Evolutionary conservation across 164 flowering plant genomes (phyloP).

Genomic region (Hamamelis virginiana): DNA sequence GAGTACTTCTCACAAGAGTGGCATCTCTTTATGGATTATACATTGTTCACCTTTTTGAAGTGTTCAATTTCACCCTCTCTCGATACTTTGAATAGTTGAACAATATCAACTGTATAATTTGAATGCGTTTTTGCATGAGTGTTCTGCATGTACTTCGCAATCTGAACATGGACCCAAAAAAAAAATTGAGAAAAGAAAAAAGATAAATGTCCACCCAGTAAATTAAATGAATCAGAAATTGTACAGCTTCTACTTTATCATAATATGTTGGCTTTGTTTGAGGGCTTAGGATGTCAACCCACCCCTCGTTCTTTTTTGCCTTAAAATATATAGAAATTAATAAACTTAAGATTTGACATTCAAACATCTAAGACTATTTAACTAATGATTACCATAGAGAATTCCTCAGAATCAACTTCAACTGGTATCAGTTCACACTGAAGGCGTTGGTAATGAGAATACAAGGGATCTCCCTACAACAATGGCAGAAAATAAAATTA

Average conservation of each 20-base stretch:
- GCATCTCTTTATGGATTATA: neutral
- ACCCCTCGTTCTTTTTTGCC: neutral
- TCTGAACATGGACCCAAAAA: slow-evolving; percentile 35
- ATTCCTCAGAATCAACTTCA: slow-evolving; percentile 62
- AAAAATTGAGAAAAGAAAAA: too few species aligned
- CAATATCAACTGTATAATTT: slow-evolving; percentile 65
- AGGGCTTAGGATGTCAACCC: too few species aligned
- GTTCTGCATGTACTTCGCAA: slow-evolving; percentile 67
- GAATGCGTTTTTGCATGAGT: slow-evolving; percentile 94
- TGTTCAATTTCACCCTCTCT: slow-evolving; percentile 70
- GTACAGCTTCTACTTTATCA: too few species aligned
- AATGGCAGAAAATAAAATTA: slow-evolving; percentile 3
- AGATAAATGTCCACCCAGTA: too few species aligned
- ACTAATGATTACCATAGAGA: slow-evolving; percentile 49
- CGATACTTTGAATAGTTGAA: slow-evolving; percentile 65
- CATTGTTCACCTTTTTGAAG: slow-evolving; percentile 55
- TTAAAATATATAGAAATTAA: neutral
- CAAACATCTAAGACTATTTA: neutral
- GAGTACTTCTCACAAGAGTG: neutral
- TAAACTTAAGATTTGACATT: neutral
- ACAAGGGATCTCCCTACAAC: slow-evolving; percentile 76
- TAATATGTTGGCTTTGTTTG: too few species aligned
- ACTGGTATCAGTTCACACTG: slow-evolving; percentile 64
- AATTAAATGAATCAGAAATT: too few species aligned
- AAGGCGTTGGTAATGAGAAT: slow-evolving; percentile 66